phyloP scores from a whole-genome alignment of 805 yeast species.

The Diddensiella santjacobensis region DNA sequence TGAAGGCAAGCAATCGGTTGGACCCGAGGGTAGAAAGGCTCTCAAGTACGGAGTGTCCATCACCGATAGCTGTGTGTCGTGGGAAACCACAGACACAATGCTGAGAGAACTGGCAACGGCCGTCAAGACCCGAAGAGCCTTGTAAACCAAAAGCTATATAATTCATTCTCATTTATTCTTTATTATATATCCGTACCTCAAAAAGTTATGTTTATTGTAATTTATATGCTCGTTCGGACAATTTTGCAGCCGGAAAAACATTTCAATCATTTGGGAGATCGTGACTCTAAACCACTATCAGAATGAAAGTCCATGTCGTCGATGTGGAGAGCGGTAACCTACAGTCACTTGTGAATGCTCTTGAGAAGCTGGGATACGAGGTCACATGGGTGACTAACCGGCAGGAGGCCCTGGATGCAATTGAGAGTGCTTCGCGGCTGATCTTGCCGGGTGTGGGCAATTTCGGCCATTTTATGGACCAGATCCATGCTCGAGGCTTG shows the following conservation, averaged over 20 bases:
- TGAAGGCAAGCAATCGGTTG: constrained; percentile 87
- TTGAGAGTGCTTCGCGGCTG: constrained; percentile 39
- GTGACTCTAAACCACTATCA: neutral
- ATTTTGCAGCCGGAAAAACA: no score
- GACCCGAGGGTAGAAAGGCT: constrained; percentile 55
- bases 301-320: constrained; percentile 56
- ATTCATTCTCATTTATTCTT: neutral
- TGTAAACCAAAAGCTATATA: no score
- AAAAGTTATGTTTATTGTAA: no score
- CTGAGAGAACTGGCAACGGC: constrained; percentile 76
- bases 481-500: constrained; percentile 58
- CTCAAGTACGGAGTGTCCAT: constrained; percentile 92
- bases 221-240: no score
- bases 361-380: constrained; percentile 72
- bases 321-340: constrained; percentile 94
- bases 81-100: constrained; percentile 84
- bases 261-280: no score
- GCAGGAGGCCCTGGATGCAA: constrained; percentile 37
- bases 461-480: constrained; percentile 86
- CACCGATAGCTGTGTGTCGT: constrained; percentile 94
- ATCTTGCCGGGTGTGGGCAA: constrained; percentile 97
- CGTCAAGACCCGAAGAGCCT: constrained; percentile 63
- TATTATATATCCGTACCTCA: neutral
- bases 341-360: constrained; percentile 84
- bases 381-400: constrained; percentile 56